phyloP scores from a whole-genome alignment of 2,329 filamentous ascomycete species.

The Aspergillus flavus region DNA sequence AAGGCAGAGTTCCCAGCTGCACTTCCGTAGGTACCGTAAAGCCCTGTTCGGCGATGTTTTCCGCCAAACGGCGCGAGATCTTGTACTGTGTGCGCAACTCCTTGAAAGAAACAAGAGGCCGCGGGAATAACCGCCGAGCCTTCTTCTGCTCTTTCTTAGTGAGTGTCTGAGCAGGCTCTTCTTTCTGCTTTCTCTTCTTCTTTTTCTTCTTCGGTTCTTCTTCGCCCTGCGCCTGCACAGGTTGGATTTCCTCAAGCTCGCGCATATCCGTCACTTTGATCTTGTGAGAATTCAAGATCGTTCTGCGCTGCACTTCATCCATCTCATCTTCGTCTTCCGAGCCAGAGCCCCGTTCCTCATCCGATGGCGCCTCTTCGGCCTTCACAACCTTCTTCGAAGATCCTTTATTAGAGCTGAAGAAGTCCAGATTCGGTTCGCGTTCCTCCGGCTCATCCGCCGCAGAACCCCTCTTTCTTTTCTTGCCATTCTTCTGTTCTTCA shows the following conservation, averaged over 20 bases:
- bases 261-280: slow-evolving; percentile 81
- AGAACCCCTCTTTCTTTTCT: slow-evolving; percentile 41
- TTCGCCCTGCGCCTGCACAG: slow-evolving; percentile 27
- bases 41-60: slow-evolving; percentile 81
- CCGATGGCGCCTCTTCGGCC: slow-evolving; percentile 18
- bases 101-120: slow-evolving; percentile 75
- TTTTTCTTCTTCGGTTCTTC: slow-evolving; percentile 55
- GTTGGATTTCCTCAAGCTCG: slow-evolving; percentile 44
- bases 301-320: slow-evolving; percentile 71
- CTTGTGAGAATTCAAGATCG: slow-evolving; percentile 75
- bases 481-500: slow-evolving; percentile 29
- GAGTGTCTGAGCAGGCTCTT: slow-evolving; percentile 39
- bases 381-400: slow-evolving; percentile 23
- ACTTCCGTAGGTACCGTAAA: slow-evolving; percentile 91
- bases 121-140: slow-evolving; percentile 67
- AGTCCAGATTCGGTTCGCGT: slow-evolving; percentile 35
- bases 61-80: slow-evolving; percentile 71
- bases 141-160: slow-evolving; percentile 55
- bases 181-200: slow-evolving; percentile 59
- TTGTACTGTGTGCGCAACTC: slow-evolving; percentile 71
- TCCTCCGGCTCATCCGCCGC: slow-evolving; percentile 26
- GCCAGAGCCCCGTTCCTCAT: slow-evolving; percentile 27
- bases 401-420: slow-evolving; percentile 38
- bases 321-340: slow-evolving; percentile 43
- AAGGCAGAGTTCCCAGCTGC: slow-evolving; percentile 80